Conservation (phyloP, 2,329 filamentous ascomycete genomes). For the Chrysosporium keratinophilum region DNA sequence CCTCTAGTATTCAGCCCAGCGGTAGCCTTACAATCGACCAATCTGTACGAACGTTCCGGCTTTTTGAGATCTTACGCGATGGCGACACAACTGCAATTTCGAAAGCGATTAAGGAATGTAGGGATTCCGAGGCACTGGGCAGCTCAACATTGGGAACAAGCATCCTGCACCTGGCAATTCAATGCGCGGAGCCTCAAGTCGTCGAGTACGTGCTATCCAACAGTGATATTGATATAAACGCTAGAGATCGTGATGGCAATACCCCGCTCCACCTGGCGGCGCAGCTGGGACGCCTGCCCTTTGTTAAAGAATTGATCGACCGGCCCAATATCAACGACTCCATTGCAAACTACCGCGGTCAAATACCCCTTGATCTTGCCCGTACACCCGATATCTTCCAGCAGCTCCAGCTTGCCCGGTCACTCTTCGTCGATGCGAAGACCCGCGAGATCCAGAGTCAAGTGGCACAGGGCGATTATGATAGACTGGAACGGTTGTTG, state of each 20-base stretch:
- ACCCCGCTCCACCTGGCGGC: slow-evolving; percentile 85
- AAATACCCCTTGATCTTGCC: slow-evolving; percentile 76
- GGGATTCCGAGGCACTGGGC: slow-evolving; percentile 41
- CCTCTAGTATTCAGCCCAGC: slow-evolving; percentile 24
- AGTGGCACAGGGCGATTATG: slow-evolving; percentile 63
- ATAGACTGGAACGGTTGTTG: slow-evolving; percentile 64
- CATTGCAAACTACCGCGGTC: slow-evolving; percentile 70
- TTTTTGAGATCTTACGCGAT: slow-evolving; percentile 83
- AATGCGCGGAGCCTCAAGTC: slow-evolving; percentile 85
- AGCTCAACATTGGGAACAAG: slow-evolving; percentile 58
- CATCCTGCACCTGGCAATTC: slow-evolving; percentile 83
- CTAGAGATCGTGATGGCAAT: slow-evolving; percentile 85
- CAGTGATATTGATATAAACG: slow-evolving; percentile 73
- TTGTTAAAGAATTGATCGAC: slow-evolving; percentile 76
- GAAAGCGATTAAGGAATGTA: slow-evolving; percentile 58
- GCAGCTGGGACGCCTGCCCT: slow-evolving; percentile 63
- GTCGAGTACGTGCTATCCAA: slow-evolving; percentile 86
- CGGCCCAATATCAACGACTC: slow-evolving; percentile 80
- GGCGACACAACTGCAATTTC: slow-evolving; percentile 87
- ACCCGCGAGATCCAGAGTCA: slow-evolving; percentile 74
- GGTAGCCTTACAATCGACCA: slow-evolving; percentile 50
- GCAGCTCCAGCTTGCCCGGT: slow-evolving; percentile 78
- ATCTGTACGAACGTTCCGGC: slow-evolving; percentile 84
- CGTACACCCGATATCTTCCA: slow-evolving; percentile 93
- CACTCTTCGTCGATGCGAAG: slow-evolving; percentile 78